Conservation (phyloP, 1,284 basidiomycete genomes). For the Ustilago bromivora region DNA sequence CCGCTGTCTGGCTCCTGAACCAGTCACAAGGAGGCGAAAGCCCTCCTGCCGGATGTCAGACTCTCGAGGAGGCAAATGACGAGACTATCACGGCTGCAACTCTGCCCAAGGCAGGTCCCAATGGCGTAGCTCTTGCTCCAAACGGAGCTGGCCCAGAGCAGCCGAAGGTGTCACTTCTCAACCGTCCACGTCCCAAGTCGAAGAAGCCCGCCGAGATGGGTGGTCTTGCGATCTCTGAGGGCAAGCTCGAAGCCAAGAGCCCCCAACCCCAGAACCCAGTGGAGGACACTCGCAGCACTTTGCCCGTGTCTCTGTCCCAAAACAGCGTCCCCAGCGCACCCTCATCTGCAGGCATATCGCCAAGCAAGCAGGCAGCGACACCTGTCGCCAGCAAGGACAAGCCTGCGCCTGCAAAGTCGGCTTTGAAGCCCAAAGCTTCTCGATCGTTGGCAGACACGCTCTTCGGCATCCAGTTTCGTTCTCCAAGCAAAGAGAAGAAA, state of each 20-base stretch:
- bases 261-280: constrained; percentile 12
- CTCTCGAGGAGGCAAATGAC: constrained; percentile 20
- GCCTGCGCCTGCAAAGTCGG: constrained; percentile 56
- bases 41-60: constrained; percentile 3
- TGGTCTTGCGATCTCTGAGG: constrained; percentile 49
- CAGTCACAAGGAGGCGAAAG: constrained; percentile 21
- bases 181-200: constrained; percentile 50
- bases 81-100: constrained; percentile 15
- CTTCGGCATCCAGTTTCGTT: constrained; percentile 51
- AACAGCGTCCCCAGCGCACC: constrained; percentile 14
- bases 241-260: constrained; percentile 37
- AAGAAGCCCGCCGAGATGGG: constrained; percentile 49
- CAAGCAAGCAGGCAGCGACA: constrained; percentile 8
- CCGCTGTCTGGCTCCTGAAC: constrained; percentile 61
- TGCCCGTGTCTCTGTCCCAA: constrained; percentile 38
- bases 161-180: constrained; percentile 42
- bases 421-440: constrained; percentile 49
- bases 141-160: constrained; percentile 7
- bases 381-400: constrained; percentile 49
- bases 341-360: neutral
- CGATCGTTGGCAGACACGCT: constrained; percentile 64
- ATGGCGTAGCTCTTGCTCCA: neutral
- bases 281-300: constrained; percentile 51
- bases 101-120: neutral
- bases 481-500: constrained; percentile 39